Conservation (phyloP, 2,329 filamentous ascomycete genomes). For the Colletotrichum graminicola region DNA sequence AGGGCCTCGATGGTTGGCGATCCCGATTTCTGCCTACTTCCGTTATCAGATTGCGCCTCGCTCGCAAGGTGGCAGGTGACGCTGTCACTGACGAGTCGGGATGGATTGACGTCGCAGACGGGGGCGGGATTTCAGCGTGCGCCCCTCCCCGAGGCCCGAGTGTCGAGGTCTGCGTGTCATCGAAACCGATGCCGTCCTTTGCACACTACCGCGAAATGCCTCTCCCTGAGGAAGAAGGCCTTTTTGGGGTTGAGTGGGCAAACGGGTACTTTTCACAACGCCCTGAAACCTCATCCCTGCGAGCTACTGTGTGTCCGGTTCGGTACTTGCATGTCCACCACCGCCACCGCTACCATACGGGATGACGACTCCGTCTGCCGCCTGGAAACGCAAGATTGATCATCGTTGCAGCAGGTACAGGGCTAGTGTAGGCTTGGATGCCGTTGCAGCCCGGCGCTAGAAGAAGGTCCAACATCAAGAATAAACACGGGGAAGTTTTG, state of each 20-base stretch:
- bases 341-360: not conserved
- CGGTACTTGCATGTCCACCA: not conserved
- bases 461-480: constrained; percentile 18
- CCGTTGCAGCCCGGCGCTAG: constrained; percentile 6
- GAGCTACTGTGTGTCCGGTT: not conserved
- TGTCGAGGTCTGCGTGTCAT: constrained; percentile 14
- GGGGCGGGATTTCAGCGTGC: constrained; percentile 6
- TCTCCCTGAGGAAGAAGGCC: not conserved
- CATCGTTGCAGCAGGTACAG: constrained; percentile 21
- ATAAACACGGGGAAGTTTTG: constrained; percentile 37
- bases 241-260: not conserved
- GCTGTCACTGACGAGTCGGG: not conserved
- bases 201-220: not conserved
- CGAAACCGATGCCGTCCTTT: not conserved
- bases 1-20: not conserved
- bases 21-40: constrained; percentile 20
- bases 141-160: constrained; percentile 14
- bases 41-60: constrained; percentile 10
- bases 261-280: not conserved
- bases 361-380: constrained; percentile 38
- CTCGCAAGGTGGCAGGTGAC: constrained; percentile 20
- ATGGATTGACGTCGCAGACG: constrained; percentile 4
- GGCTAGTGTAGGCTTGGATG: constrained; percentile 14
- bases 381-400: constrained; percentile 32
- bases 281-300: not conserved